Base-by-base conservation (phyloP, 2,329 filamentous ascomycete genomes). In the Hypoxylon sp. region DNA sequence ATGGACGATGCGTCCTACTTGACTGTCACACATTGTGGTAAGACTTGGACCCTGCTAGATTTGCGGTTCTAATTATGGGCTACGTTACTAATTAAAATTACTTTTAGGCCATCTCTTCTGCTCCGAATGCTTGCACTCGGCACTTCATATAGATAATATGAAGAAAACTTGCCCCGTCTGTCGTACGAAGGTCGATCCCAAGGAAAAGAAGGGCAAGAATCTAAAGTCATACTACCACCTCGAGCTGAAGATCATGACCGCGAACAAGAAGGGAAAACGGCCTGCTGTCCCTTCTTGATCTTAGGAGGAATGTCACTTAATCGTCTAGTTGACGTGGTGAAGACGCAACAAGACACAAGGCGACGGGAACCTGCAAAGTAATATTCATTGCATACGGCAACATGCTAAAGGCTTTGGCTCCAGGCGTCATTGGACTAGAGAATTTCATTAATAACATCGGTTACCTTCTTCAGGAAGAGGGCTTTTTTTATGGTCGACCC, bases 21-120 rank as follows among this genome's bases (percentile, higher is more conserved):
- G 66, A 90, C 87, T 1, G 85, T 90, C 49, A 91, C 89, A 2
- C 87, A 90, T 76, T 91, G 89, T 77, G 89, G 89, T 91, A 86
- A 70, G 43, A 46, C 41, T 28, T 36, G 32, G 41, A 53, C 43
- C 50, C 38, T 30, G 2, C 6, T 49, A n/a, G 21, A 30, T 38
- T 46, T 10, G 25, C 5, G 49, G 21, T 23, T 34, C 7, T 48
- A 14, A 10, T 21, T 25, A 2, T 28, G 73, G 46, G 70, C 34
- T 61, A 38, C 63, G 32, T 64, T 75, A 62, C 73, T 72, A 56
- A 60, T 25, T 43, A 21, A 38, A 10, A 28, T 34, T 56, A 9
- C 32, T n/a, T 10, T 10, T 43, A 90, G 89, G 89, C 9, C 89
- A 91, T 73, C 79, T 91, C 2, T 91, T 89, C 75, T 91, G 89